Evolutionary conservation across 129 eudicot genomes (phyloP).

Genomic region (Flaveria robusta): DNA sequence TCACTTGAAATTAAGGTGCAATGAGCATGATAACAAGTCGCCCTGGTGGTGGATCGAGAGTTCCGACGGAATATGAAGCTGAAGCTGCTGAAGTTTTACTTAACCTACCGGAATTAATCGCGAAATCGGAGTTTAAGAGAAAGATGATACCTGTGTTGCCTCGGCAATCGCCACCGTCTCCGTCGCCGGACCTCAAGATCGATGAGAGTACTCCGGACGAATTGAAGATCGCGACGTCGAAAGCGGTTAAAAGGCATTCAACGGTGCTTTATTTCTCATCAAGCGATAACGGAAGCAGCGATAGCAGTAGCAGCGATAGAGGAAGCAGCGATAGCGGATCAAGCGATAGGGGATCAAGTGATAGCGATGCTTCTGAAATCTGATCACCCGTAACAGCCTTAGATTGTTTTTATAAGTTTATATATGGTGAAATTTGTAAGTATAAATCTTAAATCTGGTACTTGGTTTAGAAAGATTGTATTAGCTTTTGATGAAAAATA

Average conservation of each 20-base stretch:
- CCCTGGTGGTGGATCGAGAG: neutral
- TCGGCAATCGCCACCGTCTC: too few relatives aligned
- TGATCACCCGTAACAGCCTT: too few relatives aligned
- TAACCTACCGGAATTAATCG: neutral
- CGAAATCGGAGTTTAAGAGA: neutral
- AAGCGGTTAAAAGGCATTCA: neutral
- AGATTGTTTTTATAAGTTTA: too few relatives aligned
- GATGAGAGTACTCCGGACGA: neutral
- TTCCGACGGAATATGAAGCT: neutral
- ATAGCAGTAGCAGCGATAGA: too few relatives aligned
- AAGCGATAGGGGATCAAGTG: too few relatives aligned
- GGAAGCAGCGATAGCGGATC: too few relatives aligned
- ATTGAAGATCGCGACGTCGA: neutral
- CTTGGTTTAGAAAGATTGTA: too few relatives aligned
- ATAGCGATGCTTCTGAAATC: too few relatives aligned
- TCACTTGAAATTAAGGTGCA: neutral
- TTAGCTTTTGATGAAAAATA: too few relatives aligned
- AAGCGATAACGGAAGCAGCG: neutral
- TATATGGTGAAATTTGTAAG: too few relatives aligned
- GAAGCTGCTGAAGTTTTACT: neutral
- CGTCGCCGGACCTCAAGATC: neutral
- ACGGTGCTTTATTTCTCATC: neutral
- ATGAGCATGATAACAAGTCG: neutral
- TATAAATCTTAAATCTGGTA: too few relatives aligned
- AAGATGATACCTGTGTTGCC: neutral